These are phyloP conservation scores for Eutypa lata DNA, from an alignment of 2,329 filamentous ascomycete genomes.

Conservation along the genomic window DNA sequence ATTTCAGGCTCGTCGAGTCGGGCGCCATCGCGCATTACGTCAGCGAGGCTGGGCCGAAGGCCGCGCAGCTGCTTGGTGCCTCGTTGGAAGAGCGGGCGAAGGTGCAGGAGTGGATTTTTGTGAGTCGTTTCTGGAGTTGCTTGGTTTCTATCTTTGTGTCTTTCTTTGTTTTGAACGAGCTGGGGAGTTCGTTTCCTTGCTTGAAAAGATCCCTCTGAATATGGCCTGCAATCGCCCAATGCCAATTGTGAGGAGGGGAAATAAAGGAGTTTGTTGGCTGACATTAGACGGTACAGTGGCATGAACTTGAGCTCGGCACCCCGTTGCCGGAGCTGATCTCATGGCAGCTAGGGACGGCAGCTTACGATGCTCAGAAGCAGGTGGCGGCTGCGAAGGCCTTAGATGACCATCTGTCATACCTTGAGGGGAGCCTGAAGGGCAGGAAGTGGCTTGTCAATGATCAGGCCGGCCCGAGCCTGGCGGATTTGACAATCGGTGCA, in stretches of 20 bases:
- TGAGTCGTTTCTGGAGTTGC: neutral
- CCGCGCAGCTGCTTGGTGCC: constrained; percentile 30
- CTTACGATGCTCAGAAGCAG: constrained; percentile 1
- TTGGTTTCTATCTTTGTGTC: too few species aligned
- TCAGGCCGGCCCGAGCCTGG: neutral
- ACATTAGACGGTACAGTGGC: constrained; percentile 8
- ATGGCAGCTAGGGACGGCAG: neutral
- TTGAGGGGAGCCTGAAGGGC: neutral
- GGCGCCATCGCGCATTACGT: constrained; percentile 35
- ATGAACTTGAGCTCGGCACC: constrained; percentile 10
- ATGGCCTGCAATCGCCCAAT: too few species aligned
- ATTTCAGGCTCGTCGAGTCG: constrained; percentile 30
- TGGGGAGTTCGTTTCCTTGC: too few species aligned
- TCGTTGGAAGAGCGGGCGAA: constrained; percentile 28
- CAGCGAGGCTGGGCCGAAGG: constrained; percentile 31
- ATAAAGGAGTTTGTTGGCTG: neutral
- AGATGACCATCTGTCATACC: neutral
- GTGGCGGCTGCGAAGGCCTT: neutral
- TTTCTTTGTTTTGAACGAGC: too few species aligned
- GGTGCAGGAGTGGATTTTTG: constrained; percentile 33
- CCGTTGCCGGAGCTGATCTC: neutral
- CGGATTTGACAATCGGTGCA: neutral
- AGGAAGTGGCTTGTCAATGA: neutral
- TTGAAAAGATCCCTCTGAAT: too few species aligned
- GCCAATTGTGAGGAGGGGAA: neutral